Percentiles rank a stretch among this genome's conserved stretches.
phyloP scores from a whole-genome alignment of 805 yeast species.

The Starmerella davenportii region DNA sequence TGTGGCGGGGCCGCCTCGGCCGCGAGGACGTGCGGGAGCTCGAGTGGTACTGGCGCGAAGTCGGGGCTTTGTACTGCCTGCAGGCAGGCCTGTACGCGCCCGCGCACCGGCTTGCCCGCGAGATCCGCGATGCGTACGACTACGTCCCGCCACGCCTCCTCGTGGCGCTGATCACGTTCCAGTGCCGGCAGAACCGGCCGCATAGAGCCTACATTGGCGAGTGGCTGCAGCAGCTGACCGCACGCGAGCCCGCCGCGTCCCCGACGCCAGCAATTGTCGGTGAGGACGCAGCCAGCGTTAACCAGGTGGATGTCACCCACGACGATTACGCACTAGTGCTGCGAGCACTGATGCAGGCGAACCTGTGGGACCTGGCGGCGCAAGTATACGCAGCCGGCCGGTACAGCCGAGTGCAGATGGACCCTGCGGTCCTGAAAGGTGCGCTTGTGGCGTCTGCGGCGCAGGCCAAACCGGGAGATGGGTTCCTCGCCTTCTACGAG shows the following conservation, averaged over 20 bases:
- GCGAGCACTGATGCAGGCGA: not conserved
- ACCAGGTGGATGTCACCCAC: not conserved
- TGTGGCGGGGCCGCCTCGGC: constrained; percentile 12
- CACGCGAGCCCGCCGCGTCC: too few species aligned
- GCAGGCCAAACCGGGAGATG: not conserved
- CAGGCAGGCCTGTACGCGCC: constrained; percentile 12
- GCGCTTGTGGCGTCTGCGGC: not conserved
- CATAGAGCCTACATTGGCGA: not conserved
- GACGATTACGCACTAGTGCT: not conserved
- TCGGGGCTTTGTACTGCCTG: constrained; percentile 15
- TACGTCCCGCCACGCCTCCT: constrained; percentile 7
- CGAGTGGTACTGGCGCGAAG: constrained; percentile 14
- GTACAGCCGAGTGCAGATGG: not conserved
- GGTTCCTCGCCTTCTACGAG: not conserved
- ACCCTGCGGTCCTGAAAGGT: not conserved
- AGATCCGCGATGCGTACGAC: not conserved
- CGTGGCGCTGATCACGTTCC: constrained; percentile 5
- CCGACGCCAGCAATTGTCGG: too few species aligned
- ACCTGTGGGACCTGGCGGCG: not conserved
- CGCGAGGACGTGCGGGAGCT: constrained; percentile 10
- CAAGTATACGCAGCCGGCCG: not conserved
- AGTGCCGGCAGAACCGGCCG: not conserved
- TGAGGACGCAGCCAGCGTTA: not conserved
- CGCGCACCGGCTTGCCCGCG: constrained; percentile 11
- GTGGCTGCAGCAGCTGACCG: not conserved